Base-by-base conservation (phyloP, 352 stramenopile genomes). In the Blastocystis sp. region DNA sequence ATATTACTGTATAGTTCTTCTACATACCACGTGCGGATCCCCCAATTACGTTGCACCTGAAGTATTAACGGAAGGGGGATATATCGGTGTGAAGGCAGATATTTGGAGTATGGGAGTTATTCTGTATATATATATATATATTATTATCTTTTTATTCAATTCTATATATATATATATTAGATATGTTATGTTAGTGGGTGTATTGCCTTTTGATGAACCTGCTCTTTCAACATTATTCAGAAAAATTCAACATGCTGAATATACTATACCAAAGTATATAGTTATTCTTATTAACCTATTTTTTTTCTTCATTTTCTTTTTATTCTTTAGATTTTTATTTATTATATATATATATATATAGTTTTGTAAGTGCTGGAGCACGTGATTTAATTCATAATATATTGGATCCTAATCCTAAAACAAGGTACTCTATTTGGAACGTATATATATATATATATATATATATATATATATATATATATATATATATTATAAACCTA, bases 101-200 rank as follows among this genome's bases (percentile, higher is more conserved):
- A 84, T 96, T 19, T 99, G 91, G 90, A 94, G 80, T 33, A 91
- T 90, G 58, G 91, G 91, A 43, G 90, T 99, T 13, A 96, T 99
- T 57, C 75, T 99, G 28, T 99, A 96, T 70, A 79, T 84, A 10
- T 44, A n/a, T n/a, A n/a, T n/a, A n/a, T n/a, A 6, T 24, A 55
- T 31, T 36, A 13, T 19, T 6, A n/a, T 37, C 3, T 55, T 16
- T 9, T 37, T 16, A n/a, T n/a, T n/a, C n/a, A n/a, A n/a, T 9
- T 59, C 28, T 28, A 2, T 16, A 27, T 1, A 1, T 18, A 7
- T 33, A 21, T 47, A 10, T 43, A 21, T 47, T 55, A 52, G 64
- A 44, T 48, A 65, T 42, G 80, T 86, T 30, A 66, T 89, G 55
- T 75, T 88, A 33, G 79, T 79, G 27, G 83, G 84, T 7, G 93